A percentile compares a stretch with the other conserved stretches of the same genome.
These are phyloP conservation scores for Starmerella geochares DNA, from an alignment of 805 yeast genomes.

Conservation along the genomic window DNA sequence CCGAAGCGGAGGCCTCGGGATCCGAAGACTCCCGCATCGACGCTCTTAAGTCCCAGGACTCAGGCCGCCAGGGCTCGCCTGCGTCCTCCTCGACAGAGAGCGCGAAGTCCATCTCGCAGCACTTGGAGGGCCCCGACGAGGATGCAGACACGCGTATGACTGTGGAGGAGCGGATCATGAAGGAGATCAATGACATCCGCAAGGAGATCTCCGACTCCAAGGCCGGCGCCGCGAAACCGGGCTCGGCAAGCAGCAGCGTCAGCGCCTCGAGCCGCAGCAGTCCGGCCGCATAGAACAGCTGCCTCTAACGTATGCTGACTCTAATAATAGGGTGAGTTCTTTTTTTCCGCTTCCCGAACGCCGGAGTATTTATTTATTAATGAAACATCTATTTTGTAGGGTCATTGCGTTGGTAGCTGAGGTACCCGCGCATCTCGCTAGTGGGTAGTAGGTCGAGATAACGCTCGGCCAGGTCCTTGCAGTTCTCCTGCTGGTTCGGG, in stretches of 20 bases:
- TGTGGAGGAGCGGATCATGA: slow-evolving; percentile 6
- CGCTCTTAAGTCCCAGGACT: background rate
- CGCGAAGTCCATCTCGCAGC: background rate
- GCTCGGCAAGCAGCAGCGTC: background rate
- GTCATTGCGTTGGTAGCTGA: slow-evolving; percentile 83
- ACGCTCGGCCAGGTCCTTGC: slow-evolving; percentile 58
- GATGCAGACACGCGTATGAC: background rate
- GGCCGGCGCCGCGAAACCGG: background rate
- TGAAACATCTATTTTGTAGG: slow-evolving; percentile 49
- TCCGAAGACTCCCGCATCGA: too few relatives aligned
- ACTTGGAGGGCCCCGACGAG: background rate
- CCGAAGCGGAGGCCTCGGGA: too few relatives aligned
- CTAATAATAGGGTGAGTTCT: too few relatives aligned
- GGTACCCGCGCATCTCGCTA: slow-evolving; percentile 58
- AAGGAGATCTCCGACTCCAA: background rate
- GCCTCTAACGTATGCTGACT: too few relatives aligned
- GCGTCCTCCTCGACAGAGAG: background rate
- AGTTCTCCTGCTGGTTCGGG: slow-evolving; percentile 65
- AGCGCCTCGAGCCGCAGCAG: background rate
- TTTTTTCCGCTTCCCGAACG: background rate
- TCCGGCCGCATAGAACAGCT: background rate
- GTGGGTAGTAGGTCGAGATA: slow-evolving; percentile 68
- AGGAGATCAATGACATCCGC: background rate
- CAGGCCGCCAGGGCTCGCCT: background rate
- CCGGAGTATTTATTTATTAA: background rate